Percentiles rank a stretch among this genome's conserved stretches.
These are phyloP conservation scores for Teunomyces tritomae DNA, from an alignment of 805 yeast species.

Conservation along the genomic window DNA sequence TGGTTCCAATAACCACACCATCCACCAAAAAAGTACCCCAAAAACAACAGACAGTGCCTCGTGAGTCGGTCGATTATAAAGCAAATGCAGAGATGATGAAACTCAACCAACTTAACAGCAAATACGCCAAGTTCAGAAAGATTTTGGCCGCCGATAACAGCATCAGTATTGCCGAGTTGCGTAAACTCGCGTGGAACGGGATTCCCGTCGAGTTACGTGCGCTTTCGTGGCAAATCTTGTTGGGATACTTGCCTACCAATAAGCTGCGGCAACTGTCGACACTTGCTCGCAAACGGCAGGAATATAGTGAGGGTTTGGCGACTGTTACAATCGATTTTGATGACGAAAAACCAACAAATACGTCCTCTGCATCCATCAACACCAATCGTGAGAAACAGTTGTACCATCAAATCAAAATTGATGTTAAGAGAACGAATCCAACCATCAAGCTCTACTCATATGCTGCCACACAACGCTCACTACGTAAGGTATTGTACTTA, in stretches of 20 bases:
- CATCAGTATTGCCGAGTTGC: constrained; percentile 66
- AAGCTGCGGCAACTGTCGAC: constrained; percentile 69
- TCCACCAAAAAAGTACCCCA: neutral
- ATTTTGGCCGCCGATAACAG: constrained; percentile 48
- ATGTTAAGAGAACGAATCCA: constrained; percentile 92
- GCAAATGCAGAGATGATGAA: constrained; percentile 50
- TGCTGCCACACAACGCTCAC: constrained; percentile 69
- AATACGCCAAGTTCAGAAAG: constrained; percentile 65
- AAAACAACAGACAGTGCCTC: neutral
- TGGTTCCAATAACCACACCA: constrained; percentile 16
- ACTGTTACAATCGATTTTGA: constrained; percentile 52
- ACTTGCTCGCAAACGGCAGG: constrained; percentile 76
- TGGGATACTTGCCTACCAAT: constrained; percentile 90
- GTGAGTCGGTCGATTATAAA: constrained; percentile 38
- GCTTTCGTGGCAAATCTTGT: constrained; percentile 80
- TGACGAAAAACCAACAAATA: constrained; percentile 20
- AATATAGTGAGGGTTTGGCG: constrained; percentile 71
- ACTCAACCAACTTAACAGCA: constrained; percentile 56
- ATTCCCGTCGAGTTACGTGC: constrained; percentile 81
- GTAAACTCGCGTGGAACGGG: constrained; percentile 91
- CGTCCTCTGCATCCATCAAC: constrained; percentile 14
- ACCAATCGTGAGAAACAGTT: constrained; percentile 58
- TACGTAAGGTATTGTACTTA: constrained; percentile 77
- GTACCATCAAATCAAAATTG: constrained; percentile 95
- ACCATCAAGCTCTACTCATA: constrained; percentile 68